Evolutionary conservation across 441 rosid genomes (phyloP).

Genomic region (Adansonia rubrostipa): DNA sequence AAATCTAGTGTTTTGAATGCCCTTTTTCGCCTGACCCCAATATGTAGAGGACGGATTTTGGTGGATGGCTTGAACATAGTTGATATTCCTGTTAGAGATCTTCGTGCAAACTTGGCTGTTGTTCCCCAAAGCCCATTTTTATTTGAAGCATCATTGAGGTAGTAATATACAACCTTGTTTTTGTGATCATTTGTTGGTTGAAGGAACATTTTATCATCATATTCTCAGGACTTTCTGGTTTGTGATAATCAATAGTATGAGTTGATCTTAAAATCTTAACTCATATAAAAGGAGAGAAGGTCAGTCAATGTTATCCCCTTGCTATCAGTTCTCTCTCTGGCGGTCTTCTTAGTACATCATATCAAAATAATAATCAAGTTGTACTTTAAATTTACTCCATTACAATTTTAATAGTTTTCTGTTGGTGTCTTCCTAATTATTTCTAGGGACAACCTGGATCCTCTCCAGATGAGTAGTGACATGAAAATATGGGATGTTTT

Average conservation of each 20-base stretch:
- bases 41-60: slow-evolving; percentile 65
- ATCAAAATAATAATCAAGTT: not conserved
- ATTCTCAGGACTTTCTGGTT: slow-evolving; percentile 11
- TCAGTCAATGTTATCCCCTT: not conserved
- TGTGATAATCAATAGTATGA: slow-evolving; percentile 8
- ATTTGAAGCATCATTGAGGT: slow-evolving; percentile 92
- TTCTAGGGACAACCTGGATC: slow-evolving; percentile 89
- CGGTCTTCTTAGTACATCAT: not conserved
- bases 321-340: not conserved
- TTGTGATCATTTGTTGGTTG: slow-evolving; percentile 4
- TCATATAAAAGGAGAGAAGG: not conserved
- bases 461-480: slow-evolving; percentile 59
- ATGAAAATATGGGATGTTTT: slow-evolving; percentile 68
- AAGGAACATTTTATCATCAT: not conserved
- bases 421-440: slow-evolving; percentile 14
- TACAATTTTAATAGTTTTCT: not conserved
- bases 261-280: not conserved
- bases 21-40: slow-evolving; percentile 79
- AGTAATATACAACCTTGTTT: not conserved
- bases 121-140: slow-evolving; percentile 96
- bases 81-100: slow-evolving; percentile 76
- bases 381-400: not conserved
- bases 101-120: slow-evolving; percentile 76
- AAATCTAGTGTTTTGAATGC: slow-evolving; percentile 93
- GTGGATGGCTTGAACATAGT: slow-evolving; percentile 78